Evolutionary conservation across 345 rosid species (phyloP), one percentile per base, ranked within the genome.

Genomic region (Hevea brasiliensis): DNA sequence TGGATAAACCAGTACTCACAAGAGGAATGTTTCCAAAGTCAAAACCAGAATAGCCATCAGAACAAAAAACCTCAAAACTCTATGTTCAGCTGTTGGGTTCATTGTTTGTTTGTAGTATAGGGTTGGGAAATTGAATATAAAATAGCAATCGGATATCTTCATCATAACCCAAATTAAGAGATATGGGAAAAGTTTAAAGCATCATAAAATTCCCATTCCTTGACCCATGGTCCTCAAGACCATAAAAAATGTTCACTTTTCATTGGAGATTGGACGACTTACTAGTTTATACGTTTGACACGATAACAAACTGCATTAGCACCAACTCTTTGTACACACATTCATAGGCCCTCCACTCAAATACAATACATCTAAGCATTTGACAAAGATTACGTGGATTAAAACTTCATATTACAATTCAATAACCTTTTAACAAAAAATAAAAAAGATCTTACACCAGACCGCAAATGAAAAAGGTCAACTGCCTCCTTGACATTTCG

Each of bases 401-500:
- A 26, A 29, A 45, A 15, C 24, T 59, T 60, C 29, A 60, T 45
- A 45, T 47, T 11, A 60, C 42, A 60, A 32, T 71, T 71, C 65
- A 59, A 26, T 29, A 71, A 60, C 41, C 65, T 71, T 71, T 17
- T n/a, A 40, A 11, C 12, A 8, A n/a, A 5, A 35, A n/a, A 18
- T 21, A 45, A 17, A 24, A 6, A 18, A 32, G 4, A 62, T 55
- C 86, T 85, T 76, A 94, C 98, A 86, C 93, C 92, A 74, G 85
- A 87, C n/a, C 91, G 86, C 68, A 79, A 75, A 77, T 92, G 97
- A 81, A 92, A 94, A 56, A 90, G 76, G 77, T 94, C 97, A 68
- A 94, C 87, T 12, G 98, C 86, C 26, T 86, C 88, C 89, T 85
- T 85, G 68, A 94, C 83, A 84, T 92, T 94, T 73, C 98, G 91